Percentiles rank a stretch among this genome's conserved stretches.
Evolutionary conservation across 2,329 filamentous ascomycete genomes (phyloP).

Genomic region (Sporothrix pseudoabietina): DNA sequence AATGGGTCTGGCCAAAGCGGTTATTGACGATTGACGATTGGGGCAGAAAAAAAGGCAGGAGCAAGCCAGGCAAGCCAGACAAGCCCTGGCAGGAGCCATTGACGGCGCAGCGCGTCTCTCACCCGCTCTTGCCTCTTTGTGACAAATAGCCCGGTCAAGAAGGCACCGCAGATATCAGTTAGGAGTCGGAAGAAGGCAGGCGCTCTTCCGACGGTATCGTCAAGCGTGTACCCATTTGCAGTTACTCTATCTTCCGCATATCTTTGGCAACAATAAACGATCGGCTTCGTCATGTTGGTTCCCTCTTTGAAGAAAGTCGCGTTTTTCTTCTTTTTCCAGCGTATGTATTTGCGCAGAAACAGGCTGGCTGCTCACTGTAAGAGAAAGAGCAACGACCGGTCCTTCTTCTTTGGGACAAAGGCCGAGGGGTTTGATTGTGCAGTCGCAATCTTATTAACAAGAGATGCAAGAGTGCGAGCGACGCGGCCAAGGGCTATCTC

Average conservation of each 20-base stretch:
- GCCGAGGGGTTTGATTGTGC: constrained; percentile 11
- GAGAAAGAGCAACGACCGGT: constrained; percentile 20
- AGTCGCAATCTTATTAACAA: constrained; percentile 18
- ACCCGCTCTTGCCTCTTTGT: background rate
- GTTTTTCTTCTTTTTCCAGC: too few species aligned
- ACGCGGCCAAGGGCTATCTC: background rate
- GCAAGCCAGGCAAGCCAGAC: background rate
- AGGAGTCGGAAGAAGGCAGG: background rate
- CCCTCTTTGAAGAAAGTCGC: background rate
- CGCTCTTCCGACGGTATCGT: background rate
- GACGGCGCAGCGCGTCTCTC: background rate
- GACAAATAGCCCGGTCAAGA: background rate
- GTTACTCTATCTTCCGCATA: background rate
- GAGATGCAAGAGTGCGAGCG: background rate
- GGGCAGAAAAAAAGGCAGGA: background rate
- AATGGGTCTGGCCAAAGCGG: background rate
- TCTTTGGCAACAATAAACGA: background rate
- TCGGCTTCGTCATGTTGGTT: background rate
- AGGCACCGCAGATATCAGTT: background rate
- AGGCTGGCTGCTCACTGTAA: background rate
- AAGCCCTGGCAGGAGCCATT: background rate
- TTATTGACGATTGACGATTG: background rate
- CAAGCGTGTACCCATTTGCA: background rate
- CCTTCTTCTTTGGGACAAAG: constrained; percentile 30
- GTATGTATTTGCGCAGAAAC: background rate